Base-by-base conservation (phyloP, 208 protist species). In the Trypanosoma brucei region DNA sequence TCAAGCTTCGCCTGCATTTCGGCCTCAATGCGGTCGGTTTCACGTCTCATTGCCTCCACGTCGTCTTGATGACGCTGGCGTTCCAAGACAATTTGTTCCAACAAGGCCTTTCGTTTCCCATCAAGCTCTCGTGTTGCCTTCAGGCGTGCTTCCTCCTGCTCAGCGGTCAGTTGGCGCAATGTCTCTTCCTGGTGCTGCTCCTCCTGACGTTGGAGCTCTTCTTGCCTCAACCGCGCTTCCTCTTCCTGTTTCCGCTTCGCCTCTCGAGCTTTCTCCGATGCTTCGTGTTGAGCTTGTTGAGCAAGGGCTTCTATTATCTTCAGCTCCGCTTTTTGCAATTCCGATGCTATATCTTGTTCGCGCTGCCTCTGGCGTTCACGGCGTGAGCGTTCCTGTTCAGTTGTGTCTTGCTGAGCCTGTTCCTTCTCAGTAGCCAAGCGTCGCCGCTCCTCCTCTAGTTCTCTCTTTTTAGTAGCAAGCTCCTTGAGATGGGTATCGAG, bases 1-100 rank as follows among this genome's bases (percentile, higher is more conserved):
- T 94, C 85, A n/a, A 94, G 74, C 44, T 92, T 94, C n/a, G 84
- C 80, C 39, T 72, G 76, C 88, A 94, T 94, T 62, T 90, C 88
- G 3, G 82, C 81, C 57, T 92, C 88, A 49, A 94, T 94, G 46
- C 83, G 76, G 59, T 94, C 88, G 11, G 88, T 92, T 59, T 94
- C 84, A 9, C 66, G 71, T 46, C 88, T 79, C 88, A 92, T 94
- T 31, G 76, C 82, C 2, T 79, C 79, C 50, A 91, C 72, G 45
- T 90, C 82, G 42, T 85, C 78, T 69, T 85, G 75, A 51, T 94
- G 88, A 11, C 65, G 70, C 59, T 76, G 59, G 33, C 84, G 69
- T 60, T 91, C 88, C 49, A 76, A 48, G 68, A 79, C 55, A 76
- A 88, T 76, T 37, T 76, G 71, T 30, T 84, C 65, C 46, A 94